Conservation (phyloP, 345 rosid species). For the Heritiera littoralis region DNA sequence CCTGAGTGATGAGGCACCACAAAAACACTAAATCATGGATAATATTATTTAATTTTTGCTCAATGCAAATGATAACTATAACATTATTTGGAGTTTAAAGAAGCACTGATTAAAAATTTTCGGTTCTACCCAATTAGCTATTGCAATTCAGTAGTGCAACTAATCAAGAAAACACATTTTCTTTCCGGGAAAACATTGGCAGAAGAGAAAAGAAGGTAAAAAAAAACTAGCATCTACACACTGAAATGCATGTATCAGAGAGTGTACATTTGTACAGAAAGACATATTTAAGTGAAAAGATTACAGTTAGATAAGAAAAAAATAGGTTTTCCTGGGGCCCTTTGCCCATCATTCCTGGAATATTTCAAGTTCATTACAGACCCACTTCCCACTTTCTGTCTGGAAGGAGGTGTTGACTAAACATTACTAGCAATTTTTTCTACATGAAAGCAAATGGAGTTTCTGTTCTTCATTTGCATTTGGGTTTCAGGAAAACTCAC, state of each 20-base stretch:
- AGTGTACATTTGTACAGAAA: background rate
- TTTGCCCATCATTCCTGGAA: slow-evolving; percentile 43
- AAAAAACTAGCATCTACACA: background rate
- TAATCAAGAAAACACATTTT: background rate
- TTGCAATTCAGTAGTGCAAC: background rate
- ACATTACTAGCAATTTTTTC: background rate
- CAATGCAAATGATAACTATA: background rate
- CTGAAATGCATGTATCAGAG: background rate
- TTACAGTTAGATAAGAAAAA: background rate
- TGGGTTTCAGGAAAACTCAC: background rate
- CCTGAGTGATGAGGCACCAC: background rate
- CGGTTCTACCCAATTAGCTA: no score
- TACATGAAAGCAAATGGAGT: slow-evolving; percentile 10
- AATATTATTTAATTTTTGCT: background rate
- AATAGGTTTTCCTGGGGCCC: slow-evolving; percentile 25
- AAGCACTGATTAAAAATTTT: background rate
- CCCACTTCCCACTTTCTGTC: slow-evolving; percentile 45
- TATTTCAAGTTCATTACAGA: slow-evolving; percentile 38
- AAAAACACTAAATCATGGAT: background rate
- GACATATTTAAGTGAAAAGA: background rate
- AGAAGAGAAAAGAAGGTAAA: background rate
- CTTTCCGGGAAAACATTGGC: background rate
- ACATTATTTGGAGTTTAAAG: background rate
- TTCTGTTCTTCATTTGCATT: background rate
- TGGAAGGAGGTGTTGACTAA: slow-evolving; percentile 53